These are phyloP conservation scores for Diaporthe caulivora DNA, from an alignment of 2,329 filamentous ascomycete species.

Conservation along the genomic window DNA sequence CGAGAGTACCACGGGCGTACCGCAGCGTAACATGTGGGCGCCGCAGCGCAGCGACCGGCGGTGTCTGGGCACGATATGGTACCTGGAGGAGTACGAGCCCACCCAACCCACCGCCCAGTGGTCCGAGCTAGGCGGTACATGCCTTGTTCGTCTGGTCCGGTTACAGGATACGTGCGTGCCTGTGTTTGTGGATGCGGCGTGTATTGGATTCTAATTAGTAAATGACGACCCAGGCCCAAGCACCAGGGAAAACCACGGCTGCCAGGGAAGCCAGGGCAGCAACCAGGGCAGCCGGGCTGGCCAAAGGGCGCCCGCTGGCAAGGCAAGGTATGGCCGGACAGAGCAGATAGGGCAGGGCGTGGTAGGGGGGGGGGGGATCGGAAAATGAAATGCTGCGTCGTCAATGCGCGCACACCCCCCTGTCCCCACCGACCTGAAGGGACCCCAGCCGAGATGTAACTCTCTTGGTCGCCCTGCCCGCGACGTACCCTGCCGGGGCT, in stretches of 20 bases:
- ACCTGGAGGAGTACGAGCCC: constrained; percentile 6
- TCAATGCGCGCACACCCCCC: constrained; percentile 33
- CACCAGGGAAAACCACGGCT: constrained; percentile 22
- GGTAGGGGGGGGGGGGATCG: constrained; percentile 24
- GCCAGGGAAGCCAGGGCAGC: constrained; percentile 11
- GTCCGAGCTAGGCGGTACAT: constrained; percentile 27
- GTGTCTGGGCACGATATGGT: constrained; percentile 15
- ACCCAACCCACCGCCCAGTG: constrained; percentile 19
- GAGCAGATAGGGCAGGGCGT: neutral
- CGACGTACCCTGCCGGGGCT: constrained; percentile 37
- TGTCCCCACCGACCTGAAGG: constrained; percentile 24
- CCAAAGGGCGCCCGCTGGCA: constrained; percentile 23
- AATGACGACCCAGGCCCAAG: constrained; percentile 30
- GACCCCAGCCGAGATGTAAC: constrained; percentile 35
- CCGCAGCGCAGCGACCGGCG: neutral
- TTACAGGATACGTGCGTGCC: constrained; percentile 33
- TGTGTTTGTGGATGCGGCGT: constrained; percentile 31
- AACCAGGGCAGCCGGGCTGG: constrained; percentile 1
- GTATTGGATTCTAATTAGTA: constrained; percentile 31
- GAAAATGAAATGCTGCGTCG: constrained; percentile 30
- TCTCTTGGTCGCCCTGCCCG: constrained; percentile 38
- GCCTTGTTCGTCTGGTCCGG: constrained; percentile 32
- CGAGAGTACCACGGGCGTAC: constrained; percentile 21
- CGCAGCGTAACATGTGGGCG: constrained; percentile 5
- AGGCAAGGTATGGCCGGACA: constrained; percentile 8